These are phyloP conservation scores for Cryphonectria carpinicola DNA, from an alignment of 2,329 filamentous ascomycete species.

Conservation along the genomic window DNA sequence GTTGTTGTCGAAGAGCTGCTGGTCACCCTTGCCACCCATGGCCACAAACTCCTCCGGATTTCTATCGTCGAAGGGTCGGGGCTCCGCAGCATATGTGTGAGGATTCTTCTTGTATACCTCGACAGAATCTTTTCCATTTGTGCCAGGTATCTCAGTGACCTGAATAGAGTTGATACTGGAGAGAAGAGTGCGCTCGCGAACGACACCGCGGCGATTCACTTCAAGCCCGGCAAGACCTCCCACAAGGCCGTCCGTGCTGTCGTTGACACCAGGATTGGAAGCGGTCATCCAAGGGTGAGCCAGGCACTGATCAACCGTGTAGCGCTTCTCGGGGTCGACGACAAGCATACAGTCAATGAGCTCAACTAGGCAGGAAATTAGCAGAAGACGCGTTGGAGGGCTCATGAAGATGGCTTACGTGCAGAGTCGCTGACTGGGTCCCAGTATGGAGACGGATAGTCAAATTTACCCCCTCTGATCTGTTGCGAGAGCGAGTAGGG, in stretches of 20 bases:
- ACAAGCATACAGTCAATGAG: conserved; percentile 95
- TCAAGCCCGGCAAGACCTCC: conserved; percentile 83
- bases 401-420: conserved; percentile 47
- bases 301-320: conserved; percentile 88
- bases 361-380: conserved; percentile 59
- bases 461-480: conserved; percentile 85
- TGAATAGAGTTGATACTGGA: conserved; percentile 78
- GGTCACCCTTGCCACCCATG: conserved; percentile 85
- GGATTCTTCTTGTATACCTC: conserved; percentile 79
- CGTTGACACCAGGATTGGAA: conserved; percentile 63
- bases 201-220: conserved; percentile 78
- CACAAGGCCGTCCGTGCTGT: conserved; percentile 91
- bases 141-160: conserved; percentile 56
- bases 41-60: conserved; percentile 78
- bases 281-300: conserved; percentile 87
- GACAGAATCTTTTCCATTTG: conserved; percentile 61
- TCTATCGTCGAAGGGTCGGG: conserved; percentile 68
- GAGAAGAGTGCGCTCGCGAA: conserved; percentile 83
- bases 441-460: conserved; percentile 97
- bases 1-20: conserved; percentile 72
- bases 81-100: conserved; percentile 51
- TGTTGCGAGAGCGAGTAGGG: conserved; percentile 88
- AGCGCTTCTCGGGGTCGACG: conserved; percentile 81
- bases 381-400: background rate
- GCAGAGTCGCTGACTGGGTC: conserved; percentile 85